phyloP scores from a whole-genome alignment of 2,329 filamentous ascomycete genomes.

The Biscogniauxia mediterranea region DNA sequence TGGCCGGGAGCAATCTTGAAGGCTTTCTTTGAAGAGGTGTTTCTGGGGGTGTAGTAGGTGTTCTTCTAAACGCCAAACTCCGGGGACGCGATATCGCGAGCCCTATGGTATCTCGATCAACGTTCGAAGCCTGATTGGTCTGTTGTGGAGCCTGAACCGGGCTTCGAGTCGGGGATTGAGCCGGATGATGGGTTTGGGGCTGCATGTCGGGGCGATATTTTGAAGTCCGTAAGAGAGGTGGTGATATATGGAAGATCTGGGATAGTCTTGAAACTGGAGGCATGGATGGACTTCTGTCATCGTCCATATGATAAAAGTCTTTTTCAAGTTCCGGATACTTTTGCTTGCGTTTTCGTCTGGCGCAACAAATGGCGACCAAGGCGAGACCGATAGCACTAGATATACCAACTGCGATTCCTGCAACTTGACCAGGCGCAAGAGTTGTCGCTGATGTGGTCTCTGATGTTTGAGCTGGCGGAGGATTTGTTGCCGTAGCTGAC shows the following conservation, averaged over 20 bases:
- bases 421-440: conserved; percentile 47
- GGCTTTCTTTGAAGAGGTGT: conserved; percentile 31
- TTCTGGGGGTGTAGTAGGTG: conserved; percentile 10
- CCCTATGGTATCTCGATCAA: conserved; percentile 39
- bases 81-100: conserved; percentile 43
- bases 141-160: conserved; percentile 30
- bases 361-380: conserved; percentile 46
- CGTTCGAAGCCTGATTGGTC: conserved; percentile 12
- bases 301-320: conserved; percentile 37
- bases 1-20: conserved; percentile 45
- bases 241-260: conserved; percentile 42
- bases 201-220: conserved; percentile 27
- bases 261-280: conserved; percentile 17
- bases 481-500: conserved; percentile 6
- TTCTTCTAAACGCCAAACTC: conserved; percentile 12
- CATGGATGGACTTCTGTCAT: conserved; percentile 37
- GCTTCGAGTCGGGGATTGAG: conserved; percentile 16
- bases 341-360: conserved; percentile 41
- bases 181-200: conserved; percentile 14
- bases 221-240: conserved; percentile 34
- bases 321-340: conserved; percentile 37
- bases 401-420: conserved; percentile 57
- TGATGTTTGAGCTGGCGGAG: conserved; percentile 9
- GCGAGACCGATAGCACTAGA: conserved; percentile 49
- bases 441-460: conserved; percentile 10